Evolutionary conservation across 148 eudicot species (phyloP), one percentile per base, ranked within the genome.

Genomic region (Fallopia convolvulus): DNA sequence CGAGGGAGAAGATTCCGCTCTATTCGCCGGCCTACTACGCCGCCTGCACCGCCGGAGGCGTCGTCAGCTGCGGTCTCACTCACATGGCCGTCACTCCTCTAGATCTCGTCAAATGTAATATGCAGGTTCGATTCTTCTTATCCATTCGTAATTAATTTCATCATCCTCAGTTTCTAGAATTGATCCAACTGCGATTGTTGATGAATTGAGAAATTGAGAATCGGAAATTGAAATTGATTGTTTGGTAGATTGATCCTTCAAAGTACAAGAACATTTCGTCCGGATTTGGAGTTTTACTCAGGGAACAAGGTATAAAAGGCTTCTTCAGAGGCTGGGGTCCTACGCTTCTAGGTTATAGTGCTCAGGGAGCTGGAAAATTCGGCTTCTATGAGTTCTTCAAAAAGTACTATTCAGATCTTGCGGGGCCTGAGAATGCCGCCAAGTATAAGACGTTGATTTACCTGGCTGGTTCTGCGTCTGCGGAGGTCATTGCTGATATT

Each of bases 281-380:
- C 4, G 95, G 89, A 1, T 89, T 89, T 36, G 86, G 89, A 18
- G 76, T 89, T 33, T 14, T 91, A 77, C 61, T 89, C 13, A 91
- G 77, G 76, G 95, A 91, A 79, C 95, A 91, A 61, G 95, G 95
- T 10, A 8, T 85, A 10, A 82, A 61, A 74, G 95, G 95, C 7
- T 81, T 91, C 76, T 91, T 88, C 66, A 85, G 80, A 84, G 96
- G 96, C 6, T 91, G 93, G 96, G 93, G 53, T 20, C 96, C 96
- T 30, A 91, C 96, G 11, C 68, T 88, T 50, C 53, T 89, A 4
- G 96, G 96, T 50, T 91, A 91, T 70, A 91, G 96, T 78, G 91
- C 90, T 53, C 93, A 91, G 77, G 96, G 96, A 66, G 96, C 93
- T 72, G 81, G 89, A 79, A 91, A 91, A 66, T 83, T 70, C n/a